Evolutionary conservation across 1,139 yeast genomes (phyloP), one percentile per base, ranked within the genome.

Genomic region (Geotrichum phurueaensis): DNA sequence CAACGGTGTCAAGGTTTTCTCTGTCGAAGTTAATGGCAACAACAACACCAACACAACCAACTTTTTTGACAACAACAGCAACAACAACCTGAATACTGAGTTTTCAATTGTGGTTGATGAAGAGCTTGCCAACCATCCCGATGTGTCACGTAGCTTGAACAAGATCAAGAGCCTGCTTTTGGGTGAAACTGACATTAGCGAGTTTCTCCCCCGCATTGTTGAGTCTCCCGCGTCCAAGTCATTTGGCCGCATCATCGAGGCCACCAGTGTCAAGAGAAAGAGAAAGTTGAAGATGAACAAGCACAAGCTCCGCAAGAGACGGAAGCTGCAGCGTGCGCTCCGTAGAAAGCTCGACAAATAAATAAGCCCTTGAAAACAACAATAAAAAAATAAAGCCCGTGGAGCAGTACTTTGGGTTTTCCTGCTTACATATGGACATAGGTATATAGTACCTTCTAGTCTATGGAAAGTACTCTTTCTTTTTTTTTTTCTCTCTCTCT

Each of bases 241-340:
- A 15, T 63, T 60, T 58, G 64, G 62, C n/a, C 58, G 65, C 13
- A 53, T 60, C 29, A 61, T 69, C 57, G 63, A 68, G 49, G 67
- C 73, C 54, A 76, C 79, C 27, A 70, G 76, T 56, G 81, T 78
- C 60, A 73, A 74, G 67, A 73, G 81, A 61, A 78, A 78, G 71
- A 71, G 81, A 62, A 71, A 76, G 67, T 71, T 77, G 62, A 78
- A 78, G 71, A 78, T 78, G 80, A 78, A 78, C 73, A 71, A 78
- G 64, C 81, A 78, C 68, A 78, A 78, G 70, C 75, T 75, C 68
- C 73, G 75, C 66, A 78, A 78, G 77, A 72, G 81, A 63, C 73
- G 78, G 68, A 77, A 74, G 74, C 74, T 72, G 62, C 79, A 77
- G 68, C 71, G 78, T 47, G 74, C 79, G 48, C 68, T 72, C 64